phyloP scores from a whole-genome alignment of 2,329 filamentous ascomycete species.

The Colletotrichum lindemuthianum region DNA sequence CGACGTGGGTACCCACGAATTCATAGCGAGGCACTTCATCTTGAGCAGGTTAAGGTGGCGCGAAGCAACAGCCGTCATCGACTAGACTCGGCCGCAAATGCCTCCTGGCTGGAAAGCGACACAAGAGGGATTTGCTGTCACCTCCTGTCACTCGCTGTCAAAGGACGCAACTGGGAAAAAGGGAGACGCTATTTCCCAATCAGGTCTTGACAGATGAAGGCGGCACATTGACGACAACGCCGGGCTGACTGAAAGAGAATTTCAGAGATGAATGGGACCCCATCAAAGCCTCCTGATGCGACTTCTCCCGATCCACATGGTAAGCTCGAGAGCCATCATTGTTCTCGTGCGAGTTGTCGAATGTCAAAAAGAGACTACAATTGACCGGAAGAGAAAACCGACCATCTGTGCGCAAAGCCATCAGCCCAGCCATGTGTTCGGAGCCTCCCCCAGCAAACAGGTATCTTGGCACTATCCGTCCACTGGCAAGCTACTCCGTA shows the following conservation, averaged over 20 bases:
- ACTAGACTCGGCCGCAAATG: not conserved
- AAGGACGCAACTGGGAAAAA: not conserved
- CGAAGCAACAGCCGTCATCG: not conserved
- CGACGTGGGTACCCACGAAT: not conserved
- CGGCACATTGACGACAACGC: not conserved
- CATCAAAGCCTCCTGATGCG: no score
- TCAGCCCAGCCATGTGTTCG: constrained; percentile 14
- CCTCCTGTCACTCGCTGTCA: not conserved
- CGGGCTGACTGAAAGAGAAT: no score
- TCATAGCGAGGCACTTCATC: no score
- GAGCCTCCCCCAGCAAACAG: not conserved
- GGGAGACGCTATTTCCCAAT: constrained; percentile 8
- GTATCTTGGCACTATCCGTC: no score
- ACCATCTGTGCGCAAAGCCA: constrained; percentile 31
- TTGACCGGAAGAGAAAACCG: constrained; percentile 6
- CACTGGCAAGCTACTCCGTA: no score
- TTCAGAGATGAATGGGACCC: no score
- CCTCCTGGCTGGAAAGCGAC: no score
- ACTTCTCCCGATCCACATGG: no score
- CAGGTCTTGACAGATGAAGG: not conserved
- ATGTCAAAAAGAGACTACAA: constrained; percentile 1
- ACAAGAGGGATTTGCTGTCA: no score
- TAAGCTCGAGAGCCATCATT: not conserved
- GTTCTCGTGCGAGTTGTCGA: constrained; percentile 23
- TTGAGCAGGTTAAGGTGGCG: no score